Base-by-base conservation (phyloP, 148 eudicot species). In the Agrostemma githago region DNA sequence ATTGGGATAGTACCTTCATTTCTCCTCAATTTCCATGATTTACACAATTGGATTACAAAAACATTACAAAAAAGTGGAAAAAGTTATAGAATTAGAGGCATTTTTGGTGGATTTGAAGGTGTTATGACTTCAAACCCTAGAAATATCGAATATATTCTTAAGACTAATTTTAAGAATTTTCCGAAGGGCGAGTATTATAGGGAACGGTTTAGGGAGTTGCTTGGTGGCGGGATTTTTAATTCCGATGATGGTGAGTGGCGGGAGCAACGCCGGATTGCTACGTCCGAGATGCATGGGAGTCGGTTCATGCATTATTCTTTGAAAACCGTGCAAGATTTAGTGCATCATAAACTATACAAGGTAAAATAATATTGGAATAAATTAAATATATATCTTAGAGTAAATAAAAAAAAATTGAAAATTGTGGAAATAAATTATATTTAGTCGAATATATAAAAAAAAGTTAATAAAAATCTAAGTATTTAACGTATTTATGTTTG, bases 211-310 rank as follows among this genome's bases (percentile, higher is more conserved):
- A 5, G 41, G 9, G 90, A 87, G 58, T 79, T 87, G 2, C 90
- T 87, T 10, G 88, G 90, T 8, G 80, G 82, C 53, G 86, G 90
- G 1, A 87, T 87, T 39, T 87, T 87, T 68, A 87, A 87, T 68
- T 77, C 86, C 63, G 90, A 87, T 41, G 86, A 84, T 37, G 82
- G 82, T 5, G 37, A 46, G 1, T 87, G 90, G 90, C 79, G 74
- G 73, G 82, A 69, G 9, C 90, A 87, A 66, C 79, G 90, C 6
- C 75, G 88, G 57, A 81, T 84, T n/a, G 90, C 90, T 0, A 83
- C 83, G n/a, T 83, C 85, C 6, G 88, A 85, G 78, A 85, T 87
- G 90, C 90, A 87, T 68, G 77, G 88, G 1, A 78, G 62, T n/a
- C 84, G 88, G n/a, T 87, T 85, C n/a, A 64, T 85, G 39, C 78